Conservation (phyloP, 345 rosid species). For the Arabis hirsuta region DNA sequence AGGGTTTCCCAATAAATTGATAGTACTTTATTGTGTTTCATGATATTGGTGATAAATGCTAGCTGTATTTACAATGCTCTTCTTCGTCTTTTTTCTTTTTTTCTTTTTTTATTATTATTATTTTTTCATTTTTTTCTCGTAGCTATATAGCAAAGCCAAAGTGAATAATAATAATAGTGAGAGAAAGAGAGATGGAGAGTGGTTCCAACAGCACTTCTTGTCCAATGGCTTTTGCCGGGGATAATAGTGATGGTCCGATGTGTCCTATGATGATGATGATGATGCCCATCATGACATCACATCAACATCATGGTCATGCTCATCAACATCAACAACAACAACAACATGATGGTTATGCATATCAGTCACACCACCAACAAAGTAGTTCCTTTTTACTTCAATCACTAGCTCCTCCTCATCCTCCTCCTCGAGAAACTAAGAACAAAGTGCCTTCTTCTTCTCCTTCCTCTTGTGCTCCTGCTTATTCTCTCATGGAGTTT, state of each 20-base stretch:
- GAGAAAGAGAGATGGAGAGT: slow-evolving; percentile 64
- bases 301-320: slow-evolving; percentile 46
- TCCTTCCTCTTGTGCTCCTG: slow-evolving; percentile 47
- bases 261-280: slow-evolving; percentile 67
- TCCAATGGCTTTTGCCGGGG: slow-evolving; percentile 79
- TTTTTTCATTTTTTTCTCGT: slow-evolving; percentile 16
- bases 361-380: slow-evolving; percentile 49
- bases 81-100: slow-evolving; percentile 18
- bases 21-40: slow-evolving; percentile 45
- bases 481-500: slow-evolving; percentile 74
- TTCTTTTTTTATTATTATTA: slow-evolving; percentile 1
- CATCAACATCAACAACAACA: slow-evolving; percentile 45
- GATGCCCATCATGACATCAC: slow-evolving; percentile 63
- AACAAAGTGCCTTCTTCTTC: slow-evolving; percentile 41
- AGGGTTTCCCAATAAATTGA: slow-evolving; percentile 43
- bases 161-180: slow-evolving; percentile 45
- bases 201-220: slow-evolving; percentile 70
- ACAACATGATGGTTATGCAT: slow-evolving; percentile 50
- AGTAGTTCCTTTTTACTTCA: slow-evolving; percentile 44
- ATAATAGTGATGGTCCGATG: slow-evolving; percentile 65
- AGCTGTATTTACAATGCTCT: slow-evolving; percentile 43
- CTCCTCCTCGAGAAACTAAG: slow-evolving; percentile 45
- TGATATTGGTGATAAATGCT: slow-evolving; percentile 46
- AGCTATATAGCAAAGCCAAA: slow-evolving; percentile 53
- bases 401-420: slow-evolving; percentile 36